These are phyloP conservation scores for Euryodendron excelsum DNA, from an alignment of 148 eudicot species.

Conservation along the genomic window DNA sequence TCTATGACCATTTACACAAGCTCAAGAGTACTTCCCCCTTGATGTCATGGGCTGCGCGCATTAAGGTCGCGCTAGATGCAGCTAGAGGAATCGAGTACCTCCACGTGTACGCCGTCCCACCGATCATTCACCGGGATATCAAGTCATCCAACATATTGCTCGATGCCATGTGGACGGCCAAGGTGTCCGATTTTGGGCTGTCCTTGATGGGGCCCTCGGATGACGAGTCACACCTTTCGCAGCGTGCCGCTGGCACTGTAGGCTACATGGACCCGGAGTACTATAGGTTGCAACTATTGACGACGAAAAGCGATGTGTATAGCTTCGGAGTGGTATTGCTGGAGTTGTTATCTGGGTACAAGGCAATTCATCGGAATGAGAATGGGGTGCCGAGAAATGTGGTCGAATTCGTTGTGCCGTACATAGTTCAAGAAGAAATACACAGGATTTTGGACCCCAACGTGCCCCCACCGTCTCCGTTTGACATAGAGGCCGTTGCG, in stretches of 20 bases:
- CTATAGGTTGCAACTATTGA: constrained; percentile 56
- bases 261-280: constrained; percentile 92
- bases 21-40: constrained; percentile 31
- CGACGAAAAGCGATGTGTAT: constrained; percentile 74
- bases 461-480: constrained; percentile 72
- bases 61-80: constrained; percentile 73
- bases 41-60: constrained; percentile 61
- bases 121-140: constrained; percentile 83
- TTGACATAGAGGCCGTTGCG: constrained; percentile 73
- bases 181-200: constrained; percentile 86
- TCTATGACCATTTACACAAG: constrained; percentile 75
- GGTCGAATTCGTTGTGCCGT: constrained; percentile 63
- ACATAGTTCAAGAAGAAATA: constrained; percentile 55
- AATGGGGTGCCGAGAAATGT: constrained; percentile 70
- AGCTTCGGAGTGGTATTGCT: constrained; percentile 77
- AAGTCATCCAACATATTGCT: constrained; percentile 85
- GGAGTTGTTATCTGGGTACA: constrained; percentile 63
- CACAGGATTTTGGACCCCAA: constrained; percentile 59
- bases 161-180: constrained; percentile 65
- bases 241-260: constrained; percentile 64
- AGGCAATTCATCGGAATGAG: constrained; percentile 67
- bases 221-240: constrained; percentile 54
- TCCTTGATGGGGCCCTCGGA: constrained; percentile 65
- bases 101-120: constrained; percentile 70
- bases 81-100: constrained; percentile 91